phyloP scores from a whole-genome alignment of 2,329 filamentous ascomycete genomes.

The Ophiosphaerella herpotricha region DNA sequence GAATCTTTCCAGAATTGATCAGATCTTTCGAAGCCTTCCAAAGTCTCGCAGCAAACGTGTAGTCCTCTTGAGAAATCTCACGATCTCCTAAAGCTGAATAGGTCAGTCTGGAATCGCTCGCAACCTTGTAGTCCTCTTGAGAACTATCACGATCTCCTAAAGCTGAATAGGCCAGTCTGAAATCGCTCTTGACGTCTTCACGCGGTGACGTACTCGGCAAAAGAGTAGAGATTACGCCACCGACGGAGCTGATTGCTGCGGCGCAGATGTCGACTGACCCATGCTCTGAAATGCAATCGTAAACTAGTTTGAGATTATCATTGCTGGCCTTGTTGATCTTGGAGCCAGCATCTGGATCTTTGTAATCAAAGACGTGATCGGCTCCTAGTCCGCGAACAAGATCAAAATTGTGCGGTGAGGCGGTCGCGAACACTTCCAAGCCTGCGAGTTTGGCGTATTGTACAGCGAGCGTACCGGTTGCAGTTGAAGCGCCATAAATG shows the following conservation, averaged over 20 bases:
- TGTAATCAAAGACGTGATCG: conserved; percentile 57
- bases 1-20: conserved; percentile 37
- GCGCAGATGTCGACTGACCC: conserved; percentile 21
- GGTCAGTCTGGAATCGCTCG: conserved; percentile 46
- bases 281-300: conserved; percentile 54
- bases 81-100: conserved; percentile 52
- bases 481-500: conserved; percentile 58
- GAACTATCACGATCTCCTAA: conserved; percentile 45
- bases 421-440: conserved; percentile 52
- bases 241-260: conserved; percentile 27
- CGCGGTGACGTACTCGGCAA: conserved; percentile 46
- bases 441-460: conserved; percentile 56
- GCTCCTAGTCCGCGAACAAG: conserved; percentile 56
- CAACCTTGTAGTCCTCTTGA: conserved; percentile 30
- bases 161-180: conserved; percentile 51
- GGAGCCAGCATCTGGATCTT: conserved; percentile 48
- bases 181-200: conserved; percentile 50
- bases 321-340: conserved; percentile 55
- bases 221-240: conserved; percentile 24
- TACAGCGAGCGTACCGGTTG: conserved; percentile 56
- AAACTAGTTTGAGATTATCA: conserved; percentile 50
- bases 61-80: conserved; percentile 30
- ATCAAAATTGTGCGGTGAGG: conserved; percentile 55
- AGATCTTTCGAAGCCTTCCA: conserved; percentile 27
- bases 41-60: conserved; percentile 35